Percentiles rank a stretch among this genome's conserved stretches.
Evolutionary conservation across 768 basidiomycete genomes (phyloP).

Genomic region (Polyporus arcularius): DNA sequence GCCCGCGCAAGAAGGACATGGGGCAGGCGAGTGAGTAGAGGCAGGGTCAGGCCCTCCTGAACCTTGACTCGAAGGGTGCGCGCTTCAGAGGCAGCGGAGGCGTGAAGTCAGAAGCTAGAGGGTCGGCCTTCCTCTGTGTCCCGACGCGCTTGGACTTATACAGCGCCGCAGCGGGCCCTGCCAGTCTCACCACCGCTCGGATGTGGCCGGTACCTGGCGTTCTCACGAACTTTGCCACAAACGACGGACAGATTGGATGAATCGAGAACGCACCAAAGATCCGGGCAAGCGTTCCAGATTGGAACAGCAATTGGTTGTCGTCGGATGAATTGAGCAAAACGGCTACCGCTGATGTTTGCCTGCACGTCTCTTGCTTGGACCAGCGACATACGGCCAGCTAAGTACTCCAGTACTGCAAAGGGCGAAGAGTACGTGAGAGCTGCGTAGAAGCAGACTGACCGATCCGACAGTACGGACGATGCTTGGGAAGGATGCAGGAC

Average conservation of each 20-base stretch:
- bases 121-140: neutral
- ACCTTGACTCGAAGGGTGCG: neutral
- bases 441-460: neutral
- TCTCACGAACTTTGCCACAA: too few species aligned
- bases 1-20: neutral
- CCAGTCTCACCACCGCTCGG: slow-evolving; percentile 4
- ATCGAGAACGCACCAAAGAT: neutral
- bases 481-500: too few species aligned
- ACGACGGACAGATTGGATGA: slow-evolving; percentile 6
- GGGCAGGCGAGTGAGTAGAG: neutral
- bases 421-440: too few species aligned
- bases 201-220: slow-evolving; percentile 2
- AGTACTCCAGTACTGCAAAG: too few species aligned
- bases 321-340: too few species aligned
- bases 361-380: too few species aligned
- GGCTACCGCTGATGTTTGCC: too few species aligned
- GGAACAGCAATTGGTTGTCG: too few species aligned
- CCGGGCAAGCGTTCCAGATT: too few species aligned
- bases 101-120: neutral
- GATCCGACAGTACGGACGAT: neutral
- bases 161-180: slow-evolving; percentile 2
- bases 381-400: too few species aligned
- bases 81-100: neutral
- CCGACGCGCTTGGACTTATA: slow-evolving; percentile 11
- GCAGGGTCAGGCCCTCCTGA: slow-evolving; percentile 7